Conservation (phyloP, 768 basidiomycete species). For the Trametes cinnabarina region DNA sequence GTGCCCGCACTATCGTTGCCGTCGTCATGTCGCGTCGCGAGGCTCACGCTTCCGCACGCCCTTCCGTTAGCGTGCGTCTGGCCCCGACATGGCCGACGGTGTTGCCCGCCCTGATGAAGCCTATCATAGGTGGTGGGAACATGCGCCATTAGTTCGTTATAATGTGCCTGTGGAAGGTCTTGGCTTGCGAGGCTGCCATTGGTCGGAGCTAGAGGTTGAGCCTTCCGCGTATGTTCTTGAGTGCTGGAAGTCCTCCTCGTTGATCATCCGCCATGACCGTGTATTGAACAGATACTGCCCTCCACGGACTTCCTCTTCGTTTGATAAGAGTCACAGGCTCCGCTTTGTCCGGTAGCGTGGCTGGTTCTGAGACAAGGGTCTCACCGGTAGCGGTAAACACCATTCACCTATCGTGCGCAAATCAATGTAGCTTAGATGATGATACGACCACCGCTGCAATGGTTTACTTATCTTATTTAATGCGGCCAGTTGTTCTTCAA, state of each 20-base stretch:
- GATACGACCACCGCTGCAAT: no score
- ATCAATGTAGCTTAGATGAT: no score
- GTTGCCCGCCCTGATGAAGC: not conserved
- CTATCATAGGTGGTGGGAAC: not conserved
- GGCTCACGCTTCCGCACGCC: conserved; percentile 1
- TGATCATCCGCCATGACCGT: conserved; percentile 1
- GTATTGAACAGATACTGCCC: not conserved
- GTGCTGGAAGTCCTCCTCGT: not conserved
- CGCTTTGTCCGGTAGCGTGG: not conserved
- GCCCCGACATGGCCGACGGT: conserved; percentile 6
- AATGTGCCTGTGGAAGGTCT: conserved; percentile 9
- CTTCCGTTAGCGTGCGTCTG: not conserved
- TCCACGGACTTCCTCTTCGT: not conserved
- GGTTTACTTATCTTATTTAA: no score
- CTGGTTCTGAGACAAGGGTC: not conserved
- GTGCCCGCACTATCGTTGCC: not conserved
- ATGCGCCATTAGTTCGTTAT: not conserved
- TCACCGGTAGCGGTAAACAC: not conserved
- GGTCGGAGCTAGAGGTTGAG: not conserved
- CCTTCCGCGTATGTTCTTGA: conserved; percentile 1
- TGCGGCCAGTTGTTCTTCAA: no score
- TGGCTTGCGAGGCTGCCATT: conserved; percentile 1
- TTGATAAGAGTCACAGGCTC: not conserved
- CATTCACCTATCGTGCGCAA: not conserved
- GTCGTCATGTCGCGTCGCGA: not conserved